Percentiles rank a stretch among this genome's conserved stretches.
Conservation (phyloP, 2,329 filamentous ascomycete genomes). For the Mycosphaerella sp. region DNA sequence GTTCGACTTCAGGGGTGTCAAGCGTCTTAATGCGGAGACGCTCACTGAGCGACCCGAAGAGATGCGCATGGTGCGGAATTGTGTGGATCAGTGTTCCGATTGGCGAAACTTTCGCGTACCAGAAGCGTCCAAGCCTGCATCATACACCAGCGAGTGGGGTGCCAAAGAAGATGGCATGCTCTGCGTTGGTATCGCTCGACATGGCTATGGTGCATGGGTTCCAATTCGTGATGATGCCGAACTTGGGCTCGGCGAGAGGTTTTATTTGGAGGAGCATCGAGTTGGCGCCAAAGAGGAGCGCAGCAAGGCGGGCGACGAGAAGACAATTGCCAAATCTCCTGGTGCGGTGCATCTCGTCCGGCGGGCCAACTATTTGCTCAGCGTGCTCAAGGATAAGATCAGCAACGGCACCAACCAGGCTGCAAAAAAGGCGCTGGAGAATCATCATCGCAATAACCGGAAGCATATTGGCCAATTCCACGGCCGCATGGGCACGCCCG, state of each 20-base stretch:
- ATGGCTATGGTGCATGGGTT: conserved; percentile 93
- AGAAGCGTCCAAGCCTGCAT: conserved; percentile 85
- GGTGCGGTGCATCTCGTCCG: conserved; percentile 97
- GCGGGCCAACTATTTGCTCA: conserved; percentile 87
- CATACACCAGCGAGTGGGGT: conserved; percentile 89
- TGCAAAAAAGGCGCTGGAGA: conserved; percentile 75
- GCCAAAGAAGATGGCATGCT: conserved; percentile 95
- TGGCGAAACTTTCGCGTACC: conserved; percentile 76
- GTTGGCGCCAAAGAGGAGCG: conserved; percentile 96
- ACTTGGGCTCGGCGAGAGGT: conserved; percentile 78
- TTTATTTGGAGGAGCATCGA: conserved; percentile 96
- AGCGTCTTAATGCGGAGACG: conserved; percentile 93
- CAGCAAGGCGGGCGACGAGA: conserved; percentile 62
- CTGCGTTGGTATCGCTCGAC: conserved; percentile 81
- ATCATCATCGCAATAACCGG: conserved; percentile 93
- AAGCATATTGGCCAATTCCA: conserved; percentile 54
- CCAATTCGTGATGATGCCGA: conserved; percentile 89
- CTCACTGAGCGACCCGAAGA: conserved; percentile 86
- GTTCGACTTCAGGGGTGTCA: conserved; percentile 88
- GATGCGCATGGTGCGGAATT: conserved; percentile 73
- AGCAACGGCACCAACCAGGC: conserved; percentile 57
- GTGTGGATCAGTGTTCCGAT: conserved; percentile 59
- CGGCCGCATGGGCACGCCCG: conserved; percentile 51
- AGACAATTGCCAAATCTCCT: conserved; percentile 73
- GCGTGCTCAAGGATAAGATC: conserved; percentile 84